A percentile compares a stretch with the other conserved stretches of the same genome.
These are phyloP conservation scores for Theobroma cacao DNA, from an alignment of 345 rosid species.

Conservation along the genomic window DNA sequence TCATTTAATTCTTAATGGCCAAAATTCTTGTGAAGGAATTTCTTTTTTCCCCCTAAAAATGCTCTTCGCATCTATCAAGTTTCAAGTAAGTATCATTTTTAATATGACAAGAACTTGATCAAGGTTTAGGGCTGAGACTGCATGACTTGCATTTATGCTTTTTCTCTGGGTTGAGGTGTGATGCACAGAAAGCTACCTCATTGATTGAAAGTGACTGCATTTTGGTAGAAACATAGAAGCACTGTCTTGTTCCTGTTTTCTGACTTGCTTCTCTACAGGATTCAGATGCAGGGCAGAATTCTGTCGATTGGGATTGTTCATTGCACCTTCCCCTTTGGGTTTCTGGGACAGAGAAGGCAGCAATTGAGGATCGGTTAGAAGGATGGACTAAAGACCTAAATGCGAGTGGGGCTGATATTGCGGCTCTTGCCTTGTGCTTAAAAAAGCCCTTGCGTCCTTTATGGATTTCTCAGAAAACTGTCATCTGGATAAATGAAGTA, in stretches of 20 bases:
- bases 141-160: not conserved
- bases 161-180: not conserved
- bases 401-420: slow-evolving; percentile 82
- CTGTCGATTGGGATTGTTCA: slow-evolving; percentile 72
- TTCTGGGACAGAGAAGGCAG: slow-evolving; percentile 66
- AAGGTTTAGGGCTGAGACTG: not conserved
- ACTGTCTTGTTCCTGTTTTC: not conserved
- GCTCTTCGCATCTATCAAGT: not conserved
- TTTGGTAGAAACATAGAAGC: not conserved
- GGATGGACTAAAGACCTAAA: slow-evolving; percentile 73
- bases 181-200: not conserved
- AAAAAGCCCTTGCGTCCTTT: slow-evolving; percentile 78
- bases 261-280: slow-evolving; percentile 30
- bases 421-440: slow-evolving; percentile 52
- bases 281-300: slow-evolving; percentile 14
- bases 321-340: slow-evolving; percentile 95
- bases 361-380: slow-evolving; percentile 62
- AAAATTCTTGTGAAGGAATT: not conserved
- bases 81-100: not conserved
- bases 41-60: not conserved
- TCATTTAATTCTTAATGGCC: not conserved
- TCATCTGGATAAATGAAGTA: slow-evolving; percentile 88
- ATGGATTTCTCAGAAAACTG: slow-evolving; percentile 86
- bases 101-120: not conserved
- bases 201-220: not conserved